Evolutionary conservation across 768 basidiomycete genomes (phyloP), one percentile per base, ranked within the genome.

Genomic region (Mycena filopes): DNA sequence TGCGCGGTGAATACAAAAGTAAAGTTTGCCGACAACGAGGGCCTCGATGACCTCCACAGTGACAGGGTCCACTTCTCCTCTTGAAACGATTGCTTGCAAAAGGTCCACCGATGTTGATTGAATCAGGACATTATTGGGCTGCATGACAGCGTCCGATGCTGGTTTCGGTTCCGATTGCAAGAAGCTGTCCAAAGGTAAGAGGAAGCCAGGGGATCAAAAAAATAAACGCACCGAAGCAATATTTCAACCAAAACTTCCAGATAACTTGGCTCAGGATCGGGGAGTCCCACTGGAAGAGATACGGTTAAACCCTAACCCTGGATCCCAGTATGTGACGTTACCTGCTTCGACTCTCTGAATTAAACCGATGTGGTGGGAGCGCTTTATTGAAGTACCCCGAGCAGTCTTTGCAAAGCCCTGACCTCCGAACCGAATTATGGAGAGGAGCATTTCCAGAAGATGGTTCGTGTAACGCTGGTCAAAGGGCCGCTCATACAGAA

Each of bases 371-470:
- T 94, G 87, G 41, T 87, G 81, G 4, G 93, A 89, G 33, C 89
- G 86, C 65, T 84, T 87, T 56, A 95, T 79, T 13, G 80, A 78
- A 1, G 89, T 87, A 15, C 83, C 82, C 56, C 90, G 85, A 0
- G 93, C 89, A 2, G 90, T 85, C 70, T 92, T 92, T 48, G 88
- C 83, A 73, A 98, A 92, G 0, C 93, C 94, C 76, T 94, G 93
- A 3, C 96, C 96, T 1, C 96, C 96, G 72, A 96, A 96, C 38
- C 89, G 87, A 56, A 93, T 86, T 13, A 98, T 82, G 0, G 89
- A 89, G 13, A 94, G 80, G 2, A 98, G 77, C 20, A 87, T 87
- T 63, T 96, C 94, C 47, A 98, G 77, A 11, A 95, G 78, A 75
- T 98, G 88, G 51, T 86, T 84, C 20, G 87, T 80, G 61, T 90